Conservation (phyloP, 2,329 filamentous ascomycete genomes). For the Pezicula carpinea region DNA sequence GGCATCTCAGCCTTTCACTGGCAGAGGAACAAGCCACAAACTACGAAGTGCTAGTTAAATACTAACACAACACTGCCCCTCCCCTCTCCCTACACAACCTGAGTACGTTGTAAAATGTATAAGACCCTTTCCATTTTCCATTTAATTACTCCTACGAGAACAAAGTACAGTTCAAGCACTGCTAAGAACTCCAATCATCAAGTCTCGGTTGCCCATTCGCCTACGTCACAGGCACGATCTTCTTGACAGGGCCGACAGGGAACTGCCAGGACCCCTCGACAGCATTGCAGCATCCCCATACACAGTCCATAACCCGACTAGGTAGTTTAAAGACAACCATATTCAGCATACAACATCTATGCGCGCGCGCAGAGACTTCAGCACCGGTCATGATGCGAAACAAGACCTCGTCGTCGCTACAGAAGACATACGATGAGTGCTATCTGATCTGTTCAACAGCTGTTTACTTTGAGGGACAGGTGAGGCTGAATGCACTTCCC, state of each 20-base stretch:
- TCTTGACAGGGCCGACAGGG: neutral
- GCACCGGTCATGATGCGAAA: conserved; percentile 39
- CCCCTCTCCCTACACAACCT: neutral
- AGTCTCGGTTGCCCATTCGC: neutral
- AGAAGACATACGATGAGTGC: conserved; percentile 97
- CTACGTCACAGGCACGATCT: neutral
- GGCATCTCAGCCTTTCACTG: neutral
- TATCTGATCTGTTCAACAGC: conserved; percentile 93
- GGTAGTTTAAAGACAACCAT: neutral
- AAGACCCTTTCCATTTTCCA: too few species aligned
- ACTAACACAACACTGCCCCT: neutral
- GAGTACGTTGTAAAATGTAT: neutral
- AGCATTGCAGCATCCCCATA: neutral
- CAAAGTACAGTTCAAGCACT: too few species aligned
- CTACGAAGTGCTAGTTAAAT: neutral
- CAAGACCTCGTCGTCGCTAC: conserved; percentile 68
- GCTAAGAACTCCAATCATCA: neutral
- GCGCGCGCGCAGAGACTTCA: neutral
- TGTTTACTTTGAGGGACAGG: conserved; percentile 92
- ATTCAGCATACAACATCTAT: conserved; percentile 1
- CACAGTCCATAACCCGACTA: neutral
- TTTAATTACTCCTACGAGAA: too few species aligned
- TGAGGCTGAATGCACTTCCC: conserved; percentile 33
- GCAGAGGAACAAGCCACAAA: neutral
- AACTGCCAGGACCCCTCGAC: neutral